Evolutionary conservation across 2,329 filamentous ascomycete species (phyloP).

Genomic region (Botryotinia globosa): DNA sequence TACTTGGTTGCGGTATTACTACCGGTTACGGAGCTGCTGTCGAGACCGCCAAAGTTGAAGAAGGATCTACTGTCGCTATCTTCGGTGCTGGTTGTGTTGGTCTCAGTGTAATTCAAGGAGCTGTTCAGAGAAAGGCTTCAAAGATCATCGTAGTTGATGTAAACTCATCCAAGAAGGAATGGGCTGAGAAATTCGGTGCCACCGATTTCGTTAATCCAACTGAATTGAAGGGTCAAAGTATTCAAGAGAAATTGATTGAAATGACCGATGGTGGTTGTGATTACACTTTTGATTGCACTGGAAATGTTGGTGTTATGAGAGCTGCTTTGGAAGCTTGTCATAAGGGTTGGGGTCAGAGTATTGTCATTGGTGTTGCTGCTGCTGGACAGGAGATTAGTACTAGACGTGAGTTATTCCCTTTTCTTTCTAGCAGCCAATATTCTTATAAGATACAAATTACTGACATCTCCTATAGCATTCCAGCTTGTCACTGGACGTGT

Average conservation of each 20-base stretch:
- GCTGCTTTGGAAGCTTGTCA: slow-evolving; percentile 95
- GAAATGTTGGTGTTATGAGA: slow-evolving; percentile 94
- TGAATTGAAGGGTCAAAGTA: slow-evolving; percentile 72
- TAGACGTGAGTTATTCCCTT: slow-evolving; percentile 65
- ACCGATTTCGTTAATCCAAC: slow-evolving; percentile 96
- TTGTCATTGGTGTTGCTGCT: slow-evolving; percentile 95
- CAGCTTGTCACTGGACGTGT: slow-evolving; percentile 96
- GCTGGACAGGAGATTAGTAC: slow-evolving; percentile 95
- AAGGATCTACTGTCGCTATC: slow-evolving; percentile 83
- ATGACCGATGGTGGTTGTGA: slow-evolving; percentile 98
- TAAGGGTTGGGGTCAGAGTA: slow-evolving; percentile 98
- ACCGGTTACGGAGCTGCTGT: slow-evolving; percentile 95
- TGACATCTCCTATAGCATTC: slow-evolving; percentile 63
- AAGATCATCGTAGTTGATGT: slow-evolving; percentile 67
- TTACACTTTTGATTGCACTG: slow-evolving; percentile 99
- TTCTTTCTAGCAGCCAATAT: neutral
- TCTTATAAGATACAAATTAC: neutral
- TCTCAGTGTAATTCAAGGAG: slow-evolving; percentile 91
- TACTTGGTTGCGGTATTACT: slow-evolving; percentile 97
- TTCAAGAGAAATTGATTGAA: slow-evolving; percentile 90
- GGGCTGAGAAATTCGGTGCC: slow-evolving; percentile 91
- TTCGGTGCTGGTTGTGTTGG: slow-evolving; percentile 97
- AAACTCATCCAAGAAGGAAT: slow-evolving; percentile 87
- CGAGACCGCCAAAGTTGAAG: slow-evolving; percentile 88
- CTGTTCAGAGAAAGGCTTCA: slow-evolving; percentile 54